Evolutionary conservation across 148 eudicot genomes (phyloP).

Genomic region (Rhododendron mucronatum): DNA sequence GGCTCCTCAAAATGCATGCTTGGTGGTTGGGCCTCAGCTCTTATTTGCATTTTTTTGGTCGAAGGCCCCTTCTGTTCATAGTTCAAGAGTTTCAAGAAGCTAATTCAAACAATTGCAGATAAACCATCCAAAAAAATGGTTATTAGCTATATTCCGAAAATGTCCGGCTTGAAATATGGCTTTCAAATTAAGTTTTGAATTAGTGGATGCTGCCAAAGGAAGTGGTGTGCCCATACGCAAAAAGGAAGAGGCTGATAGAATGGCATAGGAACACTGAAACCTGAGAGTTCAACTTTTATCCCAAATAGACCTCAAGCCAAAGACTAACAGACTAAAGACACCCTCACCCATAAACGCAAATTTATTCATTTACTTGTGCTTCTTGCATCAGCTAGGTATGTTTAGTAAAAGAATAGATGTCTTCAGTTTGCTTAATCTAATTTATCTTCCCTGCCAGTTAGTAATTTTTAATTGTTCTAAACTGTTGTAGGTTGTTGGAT

Average conservation of each 20-base stretch:
- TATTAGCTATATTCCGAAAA: background rate
- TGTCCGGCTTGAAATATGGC: background rate
- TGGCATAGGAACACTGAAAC: background rate
- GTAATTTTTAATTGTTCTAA: conserved; percentile 12
- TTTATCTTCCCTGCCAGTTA: background rate
- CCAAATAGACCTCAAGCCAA: background rate
- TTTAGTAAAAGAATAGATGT: background rate
- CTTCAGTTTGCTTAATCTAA: background rate
- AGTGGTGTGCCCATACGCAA: background rate
- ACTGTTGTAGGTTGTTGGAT: conserved; percentile 71
- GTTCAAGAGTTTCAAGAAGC: background rate
- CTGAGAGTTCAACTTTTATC: background rate
- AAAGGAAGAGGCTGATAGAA: background rate
- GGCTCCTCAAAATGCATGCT: background rate
- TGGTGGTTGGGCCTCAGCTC: background rate
- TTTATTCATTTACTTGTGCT: background rate
- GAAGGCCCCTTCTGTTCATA: background rate
- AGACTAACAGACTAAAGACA: background rate
- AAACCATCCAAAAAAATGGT: background rate
- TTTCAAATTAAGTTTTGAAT: background rate
- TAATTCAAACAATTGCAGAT: background rate
- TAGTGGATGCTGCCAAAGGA: background rate
- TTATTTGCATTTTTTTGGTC: background rate
- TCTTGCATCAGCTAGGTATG: background rate
- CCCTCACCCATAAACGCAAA: background rate